Conservation (phyloP, 805 yeast species). For the Yamadazyma sp. region DNA sequence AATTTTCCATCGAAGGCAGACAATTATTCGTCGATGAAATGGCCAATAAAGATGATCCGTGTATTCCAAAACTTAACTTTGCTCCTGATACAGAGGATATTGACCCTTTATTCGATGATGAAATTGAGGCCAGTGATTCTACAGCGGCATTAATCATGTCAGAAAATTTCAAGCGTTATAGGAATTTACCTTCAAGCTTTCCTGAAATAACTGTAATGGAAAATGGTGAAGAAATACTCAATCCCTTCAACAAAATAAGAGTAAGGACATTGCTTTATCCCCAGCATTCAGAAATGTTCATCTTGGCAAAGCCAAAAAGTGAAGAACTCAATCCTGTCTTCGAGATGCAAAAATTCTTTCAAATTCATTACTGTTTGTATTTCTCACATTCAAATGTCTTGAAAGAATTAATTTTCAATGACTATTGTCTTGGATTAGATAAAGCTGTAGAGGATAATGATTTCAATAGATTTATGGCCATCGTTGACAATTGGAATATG, state of each 20-base stretch:
- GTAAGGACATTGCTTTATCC: constrained; percentile 40
- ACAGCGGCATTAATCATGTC: constrained; percentile 30
- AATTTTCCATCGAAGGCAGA: constrained; percentile 22
- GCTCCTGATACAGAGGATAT: constrained; percentile 6
- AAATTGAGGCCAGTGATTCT: constrained; percentile 24
- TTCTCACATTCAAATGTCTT: constrained; percentile 35
- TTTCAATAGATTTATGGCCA: constrained; percentile 31
- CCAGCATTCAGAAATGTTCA: constrained; percentile 47
- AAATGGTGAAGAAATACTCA: constrained; percentile 16
- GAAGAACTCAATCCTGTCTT: constrained; percentile 60
- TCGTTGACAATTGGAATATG: constrained; percentile 40
- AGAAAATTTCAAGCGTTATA: constrained; percentile 27
- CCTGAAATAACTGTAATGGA: constrained; percentile 27
- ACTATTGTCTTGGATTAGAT: constrained; percentile 32
- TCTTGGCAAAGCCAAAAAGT: constrained; percentile 48
- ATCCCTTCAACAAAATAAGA: constrained; percentile 27
- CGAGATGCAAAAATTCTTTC: constrained; percentile 52
- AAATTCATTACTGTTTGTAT: constrained; percentile 38
- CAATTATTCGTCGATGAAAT: constrained; percentile 30
- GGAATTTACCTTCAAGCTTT: constrained; percentile 32
- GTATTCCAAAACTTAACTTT: constrained; percentile 21
- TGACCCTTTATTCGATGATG: constrained; percentile 14
- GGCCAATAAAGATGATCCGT: constrained; percentile 17
- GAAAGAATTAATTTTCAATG: constrained; percentile 27
- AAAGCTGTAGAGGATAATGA: constrained; percentile 29